These are phyloP conservation scores for Onygenales sp. DNA, from an alignment of 2,329 filamentous ascomycete genomes.

Conservation along the genomic window DNA sequence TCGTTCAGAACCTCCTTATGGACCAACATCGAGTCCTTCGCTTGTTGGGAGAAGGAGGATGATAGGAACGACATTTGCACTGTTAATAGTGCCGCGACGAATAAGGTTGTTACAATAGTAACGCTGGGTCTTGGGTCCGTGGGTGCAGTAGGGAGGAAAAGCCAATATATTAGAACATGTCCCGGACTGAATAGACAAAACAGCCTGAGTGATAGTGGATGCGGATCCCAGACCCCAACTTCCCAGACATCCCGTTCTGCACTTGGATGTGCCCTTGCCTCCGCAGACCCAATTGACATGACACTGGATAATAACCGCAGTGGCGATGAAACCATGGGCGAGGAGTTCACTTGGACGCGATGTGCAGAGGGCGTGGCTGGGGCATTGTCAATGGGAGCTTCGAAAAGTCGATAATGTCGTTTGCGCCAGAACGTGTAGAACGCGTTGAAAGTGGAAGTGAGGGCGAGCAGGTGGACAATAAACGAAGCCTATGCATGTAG, in stretches of 20 bases:
- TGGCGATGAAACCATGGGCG: constrained; percentile 68
- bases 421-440: constrained; percentile 72
- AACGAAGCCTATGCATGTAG: constrained; percentile 49
- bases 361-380: constrained; percentile 77
- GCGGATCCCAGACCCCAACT: constrained; percentile 83
- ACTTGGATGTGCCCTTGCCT: constrained; percentile 68
- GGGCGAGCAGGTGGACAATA: constrained; percentile 59
- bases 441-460: constrained; percentile 64
- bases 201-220: constrained; percentile 69
- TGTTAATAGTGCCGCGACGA: constrained; percentile 66
- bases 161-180: constrained; percentile 81
- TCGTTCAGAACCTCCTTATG: constrained; percentile 89
- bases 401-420: constrained; percentile 84
- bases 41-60: constrained; percentile 68
- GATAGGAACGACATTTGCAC: constrained; percentile 66
- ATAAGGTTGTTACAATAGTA: constrained; percentile 72
- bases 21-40: constrained; percentile 73
- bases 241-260: constrained; percentile 87
- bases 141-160: constrained; percentile 69
- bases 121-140: constrained; percentile 75
- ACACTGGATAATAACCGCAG: constrained; percentile 63
- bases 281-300: constrained; percentile 60
- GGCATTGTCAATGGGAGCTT: constrained; percentile 66
- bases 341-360: constrained; percentile 79
- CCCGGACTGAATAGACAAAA: constrained; percentile 90